Base-by-base conservation (phyloP, 805 yeast genomes). In the Candida lessepsii region DNA sequence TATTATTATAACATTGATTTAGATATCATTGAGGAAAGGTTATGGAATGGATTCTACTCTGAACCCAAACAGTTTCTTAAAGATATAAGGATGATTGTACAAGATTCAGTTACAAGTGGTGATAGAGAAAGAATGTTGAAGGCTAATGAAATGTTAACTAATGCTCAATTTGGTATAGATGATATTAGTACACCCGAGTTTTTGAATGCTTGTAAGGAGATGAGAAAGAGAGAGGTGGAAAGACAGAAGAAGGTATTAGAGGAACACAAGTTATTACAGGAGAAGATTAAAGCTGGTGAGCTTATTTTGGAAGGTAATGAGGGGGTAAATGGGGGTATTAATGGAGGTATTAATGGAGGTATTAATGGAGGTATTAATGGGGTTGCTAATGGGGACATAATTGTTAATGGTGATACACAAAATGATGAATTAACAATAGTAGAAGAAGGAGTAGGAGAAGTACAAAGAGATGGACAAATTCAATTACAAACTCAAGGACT, bases 1-100 rank as follows among this genome's bases (percentile, higher is more conserved):
- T 73, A 70, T 48, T 91, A 72, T 55, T 75, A 72, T 65, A 93
- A 93, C 52, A 93, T 93, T 86, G 99, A 93, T 54, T 67, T 93
- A 40, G 99, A 93, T 55, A 82, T 89, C 13, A 78, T 93, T 24
- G 99, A 93, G 56, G 98, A 93, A 57, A 73, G 99, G 43, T 63
- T 93, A 40, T 93, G 99, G 99, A 93, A 93, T 60, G 99, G 99
- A 0, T 93, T 65, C 60, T 93, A 93, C 55, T 82, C 87, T 27
- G 96, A 89, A 53, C 97, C 98, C 10, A 82, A 80, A 48, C 97
- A 93, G 58, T 91, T 86, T 55, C 65, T 90, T 51, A 78, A 76
- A 49, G 99, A 93, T 56, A 75, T 93, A 31, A 88, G 83, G 54
- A 74, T 85, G 78, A 91, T 93, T 27, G 81, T 86, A 31, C 72